A percentile compares a stretch with the other conserved stretches of the same genome.
Evolutionary conservation across 805 yeast species (phyloP).

Genomic region (Grigorovia transvaalensis): DNA sequence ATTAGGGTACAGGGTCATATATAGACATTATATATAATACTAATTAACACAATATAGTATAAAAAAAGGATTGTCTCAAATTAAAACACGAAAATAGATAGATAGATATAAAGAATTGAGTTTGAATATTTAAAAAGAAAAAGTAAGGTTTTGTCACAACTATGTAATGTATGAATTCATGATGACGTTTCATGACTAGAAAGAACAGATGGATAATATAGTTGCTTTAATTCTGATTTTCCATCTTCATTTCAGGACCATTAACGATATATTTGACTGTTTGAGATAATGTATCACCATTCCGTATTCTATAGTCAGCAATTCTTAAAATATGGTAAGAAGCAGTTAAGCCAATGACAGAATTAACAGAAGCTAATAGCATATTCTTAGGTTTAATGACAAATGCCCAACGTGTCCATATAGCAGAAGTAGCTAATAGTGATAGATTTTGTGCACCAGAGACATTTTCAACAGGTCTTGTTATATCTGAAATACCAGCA

Average conservation of each 20-base stretch:
- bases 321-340: conserved; percentile 75
- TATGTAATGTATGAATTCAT: neutral
- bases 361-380: conserved; percentile 85
- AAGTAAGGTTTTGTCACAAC: neutral
- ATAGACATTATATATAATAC: neutral
- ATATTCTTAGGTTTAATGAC: conserved; percentile 84
- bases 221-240: neutral
- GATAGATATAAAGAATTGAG: neutral
- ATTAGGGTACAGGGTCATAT: neutral
- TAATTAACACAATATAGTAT: neutral
- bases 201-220: neutral
- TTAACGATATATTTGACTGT: conserved; percentile 48
- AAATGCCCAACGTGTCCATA: conserved; percentile 98
- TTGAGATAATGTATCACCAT: conserved; percentile 54
- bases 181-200: neutral
- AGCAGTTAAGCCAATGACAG: conserved; percentile 86
- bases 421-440: conserved; percentile 79
- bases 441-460: conserved; percentile 69
- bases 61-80: neutral
- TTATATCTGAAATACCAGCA: conserved; percentile 82
- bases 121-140: neutral
- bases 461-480: conserved; percentile 86
- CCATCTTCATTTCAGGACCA: conserved; percentile 27
- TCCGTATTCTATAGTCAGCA: conserved; percentile 47
- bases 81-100: neutral